Conservation (phyloP, 495 filamentous ascomycete species). For the Aspergillus incahuasiensis region DNA sequence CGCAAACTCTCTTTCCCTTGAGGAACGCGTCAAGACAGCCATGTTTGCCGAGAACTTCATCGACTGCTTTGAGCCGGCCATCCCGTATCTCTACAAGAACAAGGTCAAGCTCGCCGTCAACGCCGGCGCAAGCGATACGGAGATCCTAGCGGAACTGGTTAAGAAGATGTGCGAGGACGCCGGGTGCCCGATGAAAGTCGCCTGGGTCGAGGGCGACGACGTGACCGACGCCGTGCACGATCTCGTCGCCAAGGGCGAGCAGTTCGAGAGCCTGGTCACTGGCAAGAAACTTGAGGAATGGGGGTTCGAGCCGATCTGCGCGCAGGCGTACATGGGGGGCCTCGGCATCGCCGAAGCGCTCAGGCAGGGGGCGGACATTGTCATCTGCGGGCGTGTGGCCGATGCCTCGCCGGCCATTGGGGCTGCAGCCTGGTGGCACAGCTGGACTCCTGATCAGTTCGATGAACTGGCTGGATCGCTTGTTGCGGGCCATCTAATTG, state of each 20-base stretch:
- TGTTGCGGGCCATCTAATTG: slow-evolving; percentile 38
- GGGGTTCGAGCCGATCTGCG: slow-evolving; percentile 38
- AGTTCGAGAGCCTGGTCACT: neutral
- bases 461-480: slow-evolving; percentile 34
- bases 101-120: slow-evolving; percentile 46
- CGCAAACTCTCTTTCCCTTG: neutral
- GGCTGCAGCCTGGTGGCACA: slow-evolving; percentile 36
- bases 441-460: slow-evolving; percentile 24
- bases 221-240: neutral
- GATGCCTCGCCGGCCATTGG: slow-evolving; percentile 42
- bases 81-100: slow-evolving; percentile 32
- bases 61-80: slow-evolving; percentile 38
- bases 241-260: neutral
- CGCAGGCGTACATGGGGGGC: slow-evolving; percentile 38
- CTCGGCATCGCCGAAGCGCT: slow-evolving; percentile 35
- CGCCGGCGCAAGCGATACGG: slow-evolving; percentile 40
- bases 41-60: slow-evolving; percentile 41
- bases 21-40: neutral
- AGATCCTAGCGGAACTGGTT: slow-evolving; percentile 29
- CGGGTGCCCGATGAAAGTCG: slow-evolving; percentile 20
- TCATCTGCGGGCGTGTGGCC: slow-evolving; percentile 41
- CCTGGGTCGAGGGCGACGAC: slow-evolving; percentile 14
- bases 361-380: slow-evolving; percentile 41
- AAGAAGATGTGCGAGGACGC: slow-evolving; percentile 19
- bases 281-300: slow-evolving; percentile 19